Evolutionary conservation across 257 asterid genomes (phyloP).

Genomic region (Solanum piurae): DNA sequence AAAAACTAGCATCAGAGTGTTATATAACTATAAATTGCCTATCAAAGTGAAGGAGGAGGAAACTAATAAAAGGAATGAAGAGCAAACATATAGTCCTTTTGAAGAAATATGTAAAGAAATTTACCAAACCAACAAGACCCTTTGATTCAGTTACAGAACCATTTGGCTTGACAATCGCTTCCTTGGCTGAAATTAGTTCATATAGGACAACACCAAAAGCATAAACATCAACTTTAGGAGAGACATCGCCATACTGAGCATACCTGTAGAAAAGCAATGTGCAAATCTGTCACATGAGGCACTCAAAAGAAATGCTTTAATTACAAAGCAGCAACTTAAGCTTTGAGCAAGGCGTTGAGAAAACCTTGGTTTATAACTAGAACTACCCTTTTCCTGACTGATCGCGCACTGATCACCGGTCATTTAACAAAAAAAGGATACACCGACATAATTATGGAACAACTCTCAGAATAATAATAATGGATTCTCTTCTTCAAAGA

Average conservation of each 20-base stretch:
- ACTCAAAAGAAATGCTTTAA: background rate
- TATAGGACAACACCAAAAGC: conserved; percentile 93
- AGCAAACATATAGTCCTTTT: background rate
- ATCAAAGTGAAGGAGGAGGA: background rate
- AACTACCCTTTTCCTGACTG: background rate
- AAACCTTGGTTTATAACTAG: background rate
- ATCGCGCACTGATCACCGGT: background rate
- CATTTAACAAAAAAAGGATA: background rate
- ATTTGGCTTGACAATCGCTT: conserved; percentile 62
- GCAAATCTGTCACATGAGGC: background rate
- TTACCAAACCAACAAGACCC: conserved; percentile 83
- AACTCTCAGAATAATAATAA: background rate
- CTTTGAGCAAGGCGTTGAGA: background rate
- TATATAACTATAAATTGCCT: background rate
- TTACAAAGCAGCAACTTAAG: background rate
- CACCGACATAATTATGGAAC: background rate
- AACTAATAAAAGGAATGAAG: background rate
- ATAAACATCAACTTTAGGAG: conserved; percentile 92
- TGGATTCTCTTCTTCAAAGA: background rate
- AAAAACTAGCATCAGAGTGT: background rate
- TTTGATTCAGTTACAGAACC: conserved; percentile 54
- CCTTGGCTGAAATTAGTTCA: conserved; percentile 87
- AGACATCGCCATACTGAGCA: conserved; percentile 80
- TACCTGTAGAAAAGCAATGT: conserved; percentile 42
- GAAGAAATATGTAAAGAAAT: background rate